These are phyloP conservation scores for Beauveria australis DNA, from an alignment of 2,329 filamentous ascomycete species.

Conservation along the genomic window DNA sequence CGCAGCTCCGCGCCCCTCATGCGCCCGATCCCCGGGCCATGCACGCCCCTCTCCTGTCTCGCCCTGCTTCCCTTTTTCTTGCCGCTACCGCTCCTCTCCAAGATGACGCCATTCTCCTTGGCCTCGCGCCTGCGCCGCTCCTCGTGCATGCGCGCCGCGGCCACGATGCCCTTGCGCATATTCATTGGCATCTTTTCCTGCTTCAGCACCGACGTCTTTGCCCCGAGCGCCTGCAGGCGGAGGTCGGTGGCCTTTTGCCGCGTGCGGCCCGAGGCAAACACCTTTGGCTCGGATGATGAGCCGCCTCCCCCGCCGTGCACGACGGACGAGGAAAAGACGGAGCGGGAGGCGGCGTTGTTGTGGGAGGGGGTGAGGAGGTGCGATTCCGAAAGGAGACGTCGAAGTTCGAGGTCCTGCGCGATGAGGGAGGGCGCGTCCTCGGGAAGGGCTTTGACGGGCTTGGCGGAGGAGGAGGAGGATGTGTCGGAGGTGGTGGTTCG, in stretches of 20 bases:
- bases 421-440: constrained; percentile 63
- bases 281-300: constrained; percentile 27
- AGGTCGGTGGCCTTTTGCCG: constrained; percentile 77
- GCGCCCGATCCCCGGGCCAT: constrained; percentile 70
- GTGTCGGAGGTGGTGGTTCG: constrained; percentile 18
- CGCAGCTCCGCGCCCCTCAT: constrained; percentile 72
- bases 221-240: constrained; percentile 71
- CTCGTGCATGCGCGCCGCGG: constrained; percentile 59
- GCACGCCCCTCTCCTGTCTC: constrained; percentile 53
- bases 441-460: constrained; percentile 28
- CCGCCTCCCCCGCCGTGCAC: constrained; percentile 21
- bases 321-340: constrained; percentile 35
- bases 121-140: constrained; percentile 68
- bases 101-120: constrained; percentile 79
- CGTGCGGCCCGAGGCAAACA: constrained; percentile 56
- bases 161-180: constrained; percentile 74
- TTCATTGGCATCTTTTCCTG: constrained; percentile 87
- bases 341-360: constrained; percentile 31
- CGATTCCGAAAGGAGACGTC: constrained; percentile 83
- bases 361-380: constrained; percentile 61
- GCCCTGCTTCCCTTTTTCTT: constrained; percentile 33
- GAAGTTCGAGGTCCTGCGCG: constrained; percentile 86
- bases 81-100: constrained; percentile 50
- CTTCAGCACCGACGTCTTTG: constrained; percentile 63
- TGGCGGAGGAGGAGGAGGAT: constrained; percentile 14